Percentiles rank a stretch among this genome's conserved stretches.
phyloP scores from a whole-genome alignment of 2,329 filamentous ascomycete species.

The Sporothrix protearum region DNA sequence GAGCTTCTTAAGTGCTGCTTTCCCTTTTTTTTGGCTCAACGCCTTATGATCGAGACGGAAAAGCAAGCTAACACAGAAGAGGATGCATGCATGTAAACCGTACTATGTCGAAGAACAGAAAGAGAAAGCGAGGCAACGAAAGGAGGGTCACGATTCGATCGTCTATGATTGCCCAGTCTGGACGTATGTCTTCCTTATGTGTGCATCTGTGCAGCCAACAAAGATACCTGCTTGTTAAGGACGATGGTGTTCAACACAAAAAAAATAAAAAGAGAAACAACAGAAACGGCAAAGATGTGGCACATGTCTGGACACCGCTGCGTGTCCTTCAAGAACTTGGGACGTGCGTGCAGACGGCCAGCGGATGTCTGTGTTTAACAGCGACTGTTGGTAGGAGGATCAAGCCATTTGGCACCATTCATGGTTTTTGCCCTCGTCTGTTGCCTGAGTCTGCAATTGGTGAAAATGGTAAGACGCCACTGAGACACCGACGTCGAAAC shows the following conservation, averaged over 20 bases:
- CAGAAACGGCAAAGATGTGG: not conserved
- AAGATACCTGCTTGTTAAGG: not conserved
- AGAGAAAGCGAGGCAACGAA: not conserved
- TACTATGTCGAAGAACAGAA: not conserved
- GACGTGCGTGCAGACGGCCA: not conserved
- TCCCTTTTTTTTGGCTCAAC: no score
- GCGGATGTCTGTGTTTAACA: not conserved
- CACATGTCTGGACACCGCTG: not conserved
- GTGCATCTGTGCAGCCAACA: constrained; percentile 4
- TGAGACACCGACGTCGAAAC: not conserved
- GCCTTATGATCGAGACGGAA: no score
- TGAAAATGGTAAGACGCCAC: not conserved
- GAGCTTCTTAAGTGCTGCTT: no score
- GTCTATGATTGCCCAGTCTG: not conserved
- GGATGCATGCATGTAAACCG: not conserved
- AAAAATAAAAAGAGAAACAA: not conserved
- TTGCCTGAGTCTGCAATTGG: no score
- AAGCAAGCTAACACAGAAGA: not conserved
- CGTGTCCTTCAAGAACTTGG: not conserved
- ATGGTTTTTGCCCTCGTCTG: not conserved
- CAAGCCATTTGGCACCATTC: not conserved
- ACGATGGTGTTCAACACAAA: not conserved
- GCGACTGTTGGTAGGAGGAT: not conserved
- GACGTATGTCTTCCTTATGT: not conserved
- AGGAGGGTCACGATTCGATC: not conserved